These are phyloP conservation scores for Microstegium vimineum DNA, from an alignment of 176 grass and related monocot species.

Conservation along the genomic window DNA sequence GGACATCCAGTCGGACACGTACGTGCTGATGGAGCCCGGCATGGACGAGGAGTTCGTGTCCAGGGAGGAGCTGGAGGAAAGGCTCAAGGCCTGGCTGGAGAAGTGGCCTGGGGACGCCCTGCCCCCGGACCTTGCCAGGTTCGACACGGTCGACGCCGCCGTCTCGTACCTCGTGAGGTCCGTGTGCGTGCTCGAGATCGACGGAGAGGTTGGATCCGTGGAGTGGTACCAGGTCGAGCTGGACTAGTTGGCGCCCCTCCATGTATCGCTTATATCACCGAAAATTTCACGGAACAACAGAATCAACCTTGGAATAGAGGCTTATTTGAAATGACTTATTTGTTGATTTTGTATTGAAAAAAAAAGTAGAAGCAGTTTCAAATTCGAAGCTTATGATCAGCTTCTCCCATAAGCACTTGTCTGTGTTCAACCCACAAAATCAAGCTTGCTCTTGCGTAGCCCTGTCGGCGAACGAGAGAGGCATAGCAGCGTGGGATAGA, in stretches of 20 bases:
- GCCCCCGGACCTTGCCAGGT: conserved; percentile 65
- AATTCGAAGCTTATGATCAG: no score
- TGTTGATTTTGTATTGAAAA: no score
- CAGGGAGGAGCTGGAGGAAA: conserved; percentile 62
- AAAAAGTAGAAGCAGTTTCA: no score
- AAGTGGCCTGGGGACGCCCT: conserved; percentile 49
- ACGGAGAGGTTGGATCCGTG: conserved; percentile 70
- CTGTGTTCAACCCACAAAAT: no score
- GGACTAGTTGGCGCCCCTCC: conserved; percentile 11
- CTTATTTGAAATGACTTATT: no score
- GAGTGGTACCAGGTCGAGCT: conserved; percentile 89
- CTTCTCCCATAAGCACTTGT: no score
- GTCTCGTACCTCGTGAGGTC: conserved; percentile 77
- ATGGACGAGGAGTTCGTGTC: conserved; percentile 61
- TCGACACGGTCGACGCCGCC: conserved; percentile 56
- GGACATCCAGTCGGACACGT: conserved; percentile 64
- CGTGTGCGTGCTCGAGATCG: conserved; percentile 81
- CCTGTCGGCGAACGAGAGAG: no score
- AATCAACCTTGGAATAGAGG: no score
- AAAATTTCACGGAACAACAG: no score
- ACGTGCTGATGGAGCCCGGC: conserved; percentile 73
- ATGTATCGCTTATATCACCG: background rate
- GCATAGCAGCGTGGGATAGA: no score
- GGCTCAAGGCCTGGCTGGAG: conserved; percentile 68
- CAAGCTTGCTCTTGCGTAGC: no score